These are phyloP conservation scores for Yamadazyma atmosphaerica DNA, from an alignment of 1,139 yeast species.

Conservation along the genomic window DNA sequence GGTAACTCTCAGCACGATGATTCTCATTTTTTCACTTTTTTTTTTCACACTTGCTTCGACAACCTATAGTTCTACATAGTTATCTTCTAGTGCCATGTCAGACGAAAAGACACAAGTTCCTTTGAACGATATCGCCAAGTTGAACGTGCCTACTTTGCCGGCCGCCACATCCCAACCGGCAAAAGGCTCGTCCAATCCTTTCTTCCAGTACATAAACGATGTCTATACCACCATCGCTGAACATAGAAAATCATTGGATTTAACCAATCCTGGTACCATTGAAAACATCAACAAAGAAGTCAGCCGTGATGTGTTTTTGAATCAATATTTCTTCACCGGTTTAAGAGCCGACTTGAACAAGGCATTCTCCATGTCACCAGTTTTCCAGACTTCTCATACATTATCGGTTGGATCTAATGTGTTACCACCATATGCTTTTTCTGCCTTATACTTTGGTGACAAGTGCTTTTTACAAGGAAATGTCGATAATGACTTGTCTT, in stretches of 20 bases:
- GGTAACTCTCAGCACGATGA: neutral
- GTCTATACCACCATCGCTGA: constrained; percentile 70
- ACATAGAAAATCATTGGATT: constrained; percentile 80
- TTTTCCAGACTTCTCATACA: constrained; percentile 96
- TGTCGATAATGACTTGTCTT: constrained; percentile 79
- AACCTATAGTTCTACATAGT: neutral
- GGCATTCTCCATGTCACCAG: constrained; percentile 88
- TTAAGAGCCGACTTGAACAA: constrained; percentile 95
- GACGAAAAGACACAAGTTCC: constrained; percentile 31
- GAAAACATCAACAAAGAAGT: constrained; percentile 95
- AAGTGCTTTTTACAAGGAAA: constrained; percentile 87
- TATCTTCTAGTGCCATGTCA: constrained; percentile 12
- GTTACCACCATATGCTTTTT: constrained; percentile 89
- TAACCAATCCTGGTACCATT: constrained; percentile 90
- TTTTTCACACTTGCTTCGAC: constrained; percentile 2
- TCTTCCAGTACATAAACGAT: constrained; percentile 76
- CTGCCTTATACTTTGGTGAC: constrained; percentile 88
- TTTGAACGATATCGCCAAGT: constrained; percentile 55
- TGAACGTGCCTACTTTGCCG: constrained; percentile 58
- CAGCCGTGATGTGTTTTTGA: constrained; percentile 85
- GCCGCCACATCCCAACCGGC: constrained; percentile 53
- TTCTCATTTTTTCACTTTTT: constrained; percentile 1
- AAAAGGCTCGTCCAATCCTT: constrained; percentile 63
- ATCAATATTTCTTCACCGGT: constrained; percentile 92
- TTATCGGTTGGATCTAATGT: constrained; percentile 85